Conservation (phyloP, 1,139 yeast genomes). For the Pichia sp. region DNA sequence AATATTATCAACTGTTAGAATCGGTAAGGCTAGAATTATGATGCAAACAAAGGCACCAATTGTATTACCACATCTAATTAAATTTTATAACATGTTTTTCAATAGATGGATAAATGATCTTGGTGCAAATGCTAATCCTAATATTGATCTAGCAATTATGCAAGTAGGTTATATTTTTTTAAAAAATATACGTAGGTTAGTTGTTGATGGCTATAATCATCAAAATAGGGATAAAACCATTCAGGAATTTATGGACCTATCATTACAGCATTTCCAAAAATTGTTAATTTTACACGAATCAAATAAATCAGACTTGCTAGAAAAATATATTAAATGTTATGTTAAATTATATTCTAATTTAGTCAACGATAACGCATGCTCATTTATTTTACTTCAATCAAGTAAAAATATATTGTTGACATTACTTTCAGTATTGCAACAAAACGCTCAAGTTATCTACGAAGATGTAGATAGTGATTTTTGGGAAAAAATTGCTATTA, state of each 20-base stretch:
- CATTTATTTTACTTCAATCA: conserved; percentile 63
- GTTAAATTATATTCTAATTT: conserved; percentile 65
- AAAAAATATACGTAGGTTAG: conserved; percentile 65
- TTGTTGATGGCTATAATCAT: conserved; percentile 71
- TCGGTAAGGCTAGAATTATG: conserved; percentile 76
- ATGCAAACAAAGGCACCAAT: conserved; percentile 67
- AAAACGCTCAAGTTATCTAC: conserved; percentile 57
- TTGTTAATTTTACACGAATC: conserved; percentile 51
- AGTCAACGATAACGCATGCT: conserved; percentile 54
- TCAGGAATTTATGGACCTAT: conserved; percentile 49
- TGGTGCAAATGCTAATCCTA: background rate
- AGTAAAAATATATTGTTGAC: conserved; percentile 55
- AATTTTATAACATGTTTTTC: conserved; percentile 54
- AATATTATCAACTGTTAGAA: conserved; percentile 62
- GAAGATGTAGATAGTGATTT: conserved; percentile 34
- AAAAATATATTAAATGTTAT: conserved; percentile 66
- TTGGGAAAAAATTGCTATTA: conserved; percentile 73
- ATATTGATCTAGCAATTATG: conserved; percentile 42
- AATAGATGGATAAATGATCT: conserved; percentile 48
- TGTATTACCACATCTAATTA: conserved; percentile 52
- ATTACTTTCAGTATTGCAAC: conserved; percentile 52
- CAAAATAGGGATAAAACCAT: conserved; percentile 58
- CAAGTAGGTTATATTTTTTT: conserved; percentile 72
- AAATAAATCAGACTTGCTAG: conserved; percentile 49
- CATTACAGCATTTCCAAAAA: conserved; percentile 55